Percentiles rank a stretch among this genome's conserved stretches.
Evolutionary conservation across 331 rosid genomes (phyloP).

Genomic region (Pyracantha coccinea): DNA sequence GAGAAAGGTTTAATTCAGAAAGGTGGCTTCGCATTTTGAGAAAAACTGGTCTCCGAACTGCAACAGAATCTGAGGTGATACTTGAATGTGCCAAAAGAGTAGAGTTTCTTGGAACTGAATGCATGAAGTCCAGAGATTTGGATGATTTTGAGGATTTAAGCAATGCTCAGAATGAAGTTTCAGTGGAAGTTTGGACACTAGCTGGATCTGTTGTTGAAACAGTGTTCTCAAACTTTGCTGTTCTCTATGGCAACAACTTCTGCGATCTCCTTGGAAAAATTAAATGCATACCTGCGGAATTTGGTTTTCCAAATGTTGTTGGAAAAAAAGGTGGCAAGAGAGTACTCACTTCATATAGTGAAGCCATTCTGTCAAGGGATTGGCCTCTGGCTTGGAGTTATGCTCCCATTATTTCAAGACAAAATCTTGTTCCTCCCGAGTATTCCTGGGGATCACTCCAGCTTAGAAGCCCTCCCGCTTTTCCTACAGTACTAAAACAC

Average conservation of each 20-base stretch:
- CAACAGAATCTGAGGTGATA: conserved; percentile 73
- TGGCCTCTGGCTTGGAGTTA: conserved; percentile 98
- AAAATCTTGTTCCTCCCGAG: conserved; percentile 69
- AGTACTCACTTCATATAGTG: conserved; percentile 76
- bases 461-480: conserved; percentile 84
- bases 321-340: conserved; percentile 67
- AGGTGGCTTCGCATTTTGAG: conserved; percentile 92
- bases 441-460: conserved; percentile 89
- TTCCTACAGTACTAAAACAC: conserved; percentile 74
- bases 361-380: conserved; percentile 77
- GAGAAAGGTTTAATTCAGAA: conserved; percentile 84
- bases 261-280: conserved; percentile 80
- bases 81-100: conserved; percentile 94
- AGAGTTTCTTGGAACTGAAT: conserved; percentile 82
- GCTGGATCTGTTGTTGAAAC: conserved; percentile 87
- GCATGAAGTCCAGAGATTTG: conserved; percentile 52
- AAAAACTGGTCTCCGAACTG: conserved; percentile 74
- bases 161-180: conserved; percentile 52
- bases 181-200: conserved; percentile 74
- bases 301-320: conserved; percentile 74
- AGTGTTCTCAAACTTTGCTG: conserved; percentile 78
- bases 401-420: conserved; percentile 77
- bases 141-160: conserved; percentile 67
- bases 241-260: conserved; percentile 75
- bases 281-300: conserved; percentile 82